phyloP scores from a whole-genome alignment of 2,329 filamentous ascomycete genomes.

The Epichloe sp. region DNA sequence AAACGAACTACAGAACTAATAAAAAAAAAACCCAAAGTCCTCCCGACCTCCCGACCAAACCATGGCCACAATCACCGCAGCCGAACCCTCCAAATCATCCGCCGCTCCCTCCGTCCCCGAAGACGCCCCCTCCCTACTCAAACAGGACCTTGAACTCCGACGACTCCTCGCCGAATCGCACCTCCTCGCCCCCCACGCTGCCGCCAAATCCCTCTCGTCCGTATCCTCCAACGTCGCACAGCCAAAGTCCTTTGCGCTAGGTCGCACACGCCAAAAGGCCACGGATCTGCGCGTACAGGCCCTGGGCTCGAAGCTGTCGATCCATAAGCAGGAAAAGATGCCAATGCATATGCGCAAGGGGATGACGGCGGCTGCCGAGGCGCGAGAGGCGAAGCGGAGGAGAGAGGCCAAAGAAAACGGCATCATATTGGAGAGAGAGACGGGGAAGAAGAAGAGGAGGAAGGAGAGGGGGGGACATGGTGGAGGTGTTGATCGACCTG shows the following conservation, averaged over 20 bases:
- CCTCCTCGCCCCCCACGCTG: conserved; percentile 47
- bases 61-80: conserved; percentile 6
- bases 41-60: conserved; percentile 33
- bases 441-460: conserved; percentile 24
- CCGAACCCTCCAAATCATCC: conserved; percentile 9
- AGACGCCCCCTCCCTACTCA: conserved; percentile 57
- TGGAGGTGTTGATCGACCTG: conserved; percentile 60
- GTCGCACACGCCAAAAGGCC: conserved; percentile 66
- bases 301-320: conserved; percentile 63
- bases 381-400: conserved; percentile 57
- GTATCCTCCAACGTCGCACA: conserved; percentile 23
- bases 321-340: conserved; percentile 74
- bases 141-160: conserved; percentile 86
- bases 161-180: conserved; percentile 85
- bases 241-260: conserved; percentile 36
- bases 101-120: conserved; percentile 30
- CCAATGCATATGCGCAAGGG: conserved; percentile 77
- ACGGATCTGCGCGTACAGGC: conserved; percentile 73
- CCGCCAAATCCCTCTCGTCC: conserved; percentile 30
- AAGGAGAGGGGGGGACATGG: conserved; percentile 32
- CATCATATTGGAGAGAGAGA: conserved; percentile 61
- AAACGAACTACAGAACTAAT: background rate
- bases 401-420: conserved; percentile 80
- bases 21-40: conserved; percentile 19
- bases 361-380: conserved; percentile 54